Percentiles rank a stretch among this genome's conserved stretches.
phyloP scores from a whole-genome alignment of 352 stramenopile genomes.

The Phytophthora tentaculata region DNA sequence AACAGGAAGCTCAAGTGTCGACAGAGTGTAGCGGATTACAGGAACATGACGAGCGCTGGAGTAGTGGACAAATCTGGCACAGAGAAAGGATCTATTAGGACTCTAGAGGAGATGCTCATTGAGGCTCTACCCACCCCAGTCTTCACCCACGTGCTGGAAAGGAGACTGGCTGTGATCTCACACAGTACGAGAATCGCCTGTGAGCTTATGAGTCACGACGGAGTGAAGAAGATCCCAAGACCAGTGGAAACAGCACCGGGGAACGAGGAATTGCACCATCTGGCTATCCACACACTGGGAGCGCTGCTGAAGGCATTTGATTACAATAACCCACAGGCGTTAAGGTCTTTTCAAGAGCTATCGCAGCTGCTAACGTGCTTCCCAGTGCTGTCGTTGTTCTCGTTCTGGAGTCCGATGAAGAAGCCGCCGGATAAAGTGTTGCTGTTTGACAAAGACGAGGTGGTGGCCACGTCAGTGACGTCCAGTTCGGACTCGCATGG shows the following conservation, averaged over 20 bases:
- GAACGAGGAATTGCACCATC: conserved; percentile 80
- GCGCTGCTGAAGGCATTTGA: conserved; percentile 79
- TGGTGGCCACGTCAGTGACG: conserved; percentile 66
- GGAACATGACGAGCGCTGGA: conserved; percentile 85
- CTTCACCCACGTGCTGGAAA: conserved; percentile 80
- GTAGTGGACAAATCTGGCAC: conserved; percentile 74
- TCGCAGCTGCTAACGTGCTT: conserved; percentile 78
- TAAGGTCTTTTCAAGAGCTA: conserved; percentile 81
- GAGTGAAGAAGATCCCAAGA: conserved; percentile 44
- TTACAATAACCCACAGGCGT: conserved; percentile 50
- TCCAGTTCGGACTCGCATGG: conserved; percentile 52
- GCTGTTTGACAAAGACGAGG: conserved; percentile 42
- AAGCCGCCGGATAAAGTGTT: conserved; percentile 65
- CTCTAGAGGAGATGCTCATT: conserved; percentile 85
- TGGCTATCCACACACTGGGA: conserved; percentile 83
- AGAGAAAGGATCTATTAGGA: conserved; percentile 77
- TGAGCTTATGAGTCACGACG: conserved; percentile 59
- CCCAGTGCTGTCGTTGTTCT: conserved; percentile 77
- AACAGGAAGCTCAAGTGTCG: conserved; percentile 84
- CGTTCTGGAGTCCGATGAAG: conserved; percentile 86
- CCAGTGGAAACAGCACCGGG: conserved; percentile 41
- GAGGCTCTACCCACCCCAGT: conserved; percentile 76
- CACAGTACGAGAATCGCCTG: conserved; percentile 76
- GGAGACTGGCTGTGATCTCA: conserved; percentile 80
- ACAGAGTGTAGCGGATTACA: conserved; percentile 80